These are phyloP conservation scores for Chaetomiaceae sp. DNA, from an alignment of 2,329 filamentous ascomycete genomes.

Conservation along the genomic window DNA sequence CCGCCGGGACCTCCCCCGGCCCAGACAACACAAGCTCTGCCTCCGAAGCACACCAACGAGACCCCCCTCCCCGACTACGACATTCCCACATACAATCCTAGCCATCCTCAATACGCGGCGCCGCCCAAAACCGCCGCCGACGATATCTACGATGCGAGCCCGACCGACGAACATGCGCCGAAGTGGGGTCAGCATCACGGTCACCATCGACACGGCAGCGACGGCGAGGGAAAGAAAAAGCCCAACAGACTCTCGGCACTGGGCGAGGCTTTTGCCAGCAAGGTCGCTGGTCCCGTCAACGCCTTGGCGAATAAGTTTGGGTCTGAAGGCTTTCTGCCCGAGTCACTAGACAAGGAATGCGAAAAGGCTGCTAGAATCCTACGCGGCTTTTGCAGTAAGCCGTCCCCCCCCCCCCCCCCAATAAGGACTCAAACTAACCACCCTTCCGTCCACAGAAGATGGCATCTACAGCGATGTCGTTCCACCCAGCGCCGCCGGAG, in stretches of 20 bases:
- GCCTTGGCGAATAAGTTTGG: constrained; percentile 76
- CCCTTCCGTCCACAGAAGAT: constrained; percentile 38
- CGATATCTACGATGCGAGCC: constrained; percentile 26
- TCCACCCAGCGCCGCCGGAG: constrained; percentile 25
- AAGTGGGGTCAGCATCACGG: constrained; percentile 11
- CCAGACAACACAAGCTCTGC: constrained; percentile 15
- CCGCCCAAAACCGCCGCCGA: constrained; percentile 12
- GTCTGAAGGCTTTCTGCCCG: constrained; percentile 81
- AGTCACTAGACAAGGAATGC: constrained; percentile 79
- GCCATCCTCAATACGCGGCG: constrained; percentile 23
- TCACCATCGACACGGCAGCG: constrained; percentile 3
- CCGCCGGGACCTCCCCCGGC: constrained; percentile 28
- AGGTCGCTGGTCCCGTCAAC: constrained; percentile 70
- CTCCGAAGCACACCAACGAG: constrained; percentile 27
- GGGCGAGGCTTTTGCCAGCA: constrained; percentile 33
- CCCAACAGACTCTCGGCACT: constrained; percentile 19
- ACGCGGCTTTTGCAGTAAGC: constrained; percentile 76
- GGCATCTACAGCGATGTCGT: constrained; percentile 44
- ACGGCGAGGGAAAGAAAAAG: constrained; percentile 21
- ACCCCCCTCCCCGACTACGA: constrained; percentile 28
- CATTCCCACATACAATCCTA: constrained; percentile 25
- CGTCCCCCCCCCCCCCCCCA: neutral
- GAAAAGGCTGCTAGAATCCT: constrained; percentile 87
- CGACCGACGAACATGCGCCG: constrained; percentile 23
- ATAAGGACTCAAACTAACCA: neutral